Base-by-base conservation (phyloP, 306 rosid species). In the Pueraria montana region DNA sequence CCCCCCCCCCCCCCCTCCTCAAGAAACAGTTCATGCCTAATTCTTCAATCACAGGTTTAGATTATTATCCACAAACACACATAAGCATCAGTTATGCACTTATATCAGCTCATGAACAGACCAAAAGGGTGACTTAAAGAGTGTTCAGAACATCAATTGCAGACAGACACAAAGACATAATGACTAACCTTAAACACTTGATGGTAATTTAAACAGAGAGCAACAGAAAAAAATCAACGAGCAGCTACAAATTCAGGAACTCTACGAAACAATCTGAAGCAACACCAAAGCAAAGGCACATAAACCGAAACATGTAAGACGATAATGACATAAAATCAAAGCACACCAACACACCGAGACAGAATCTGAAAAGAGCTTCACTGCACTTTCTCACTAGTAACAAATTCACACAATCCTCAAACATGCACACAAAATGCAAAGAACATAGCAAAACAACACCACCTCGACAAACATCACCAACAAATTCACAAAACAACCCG, bases 181-280 rank as follows among this genome's bases (percentile, higher is more conserved):
- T 16, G 20, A 42, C 67, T 82, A 73, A 82, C 43, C 80, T 65
- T 12, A 1, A 38, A 38, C 17, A 46, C 14, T 14, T 2, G 14
- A 18, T 12, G 40, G 20, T 34, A 64, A 74, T 24, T 63, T 46
- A 62, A 62, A 38, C 62, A 38, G 40, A 34, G 13, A 80, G 55
- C 0, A 11, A 8, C 43, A 38, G 2, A 9, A 34, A 38, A 62
- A 71, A 85, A 65, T 70, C 70, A 72, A 56, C 14, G 4, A 65
- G 50, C 70, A 67, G 17, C 38, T 77, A 23, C 32, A 42, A 61
- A 84, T 32, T 55, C 14, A 78, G 48, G 32, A 32, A 65, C 16
- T 77, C 17, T 21, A 64, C 4, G 4, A 46, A 74, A 74, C 56
- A 71, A 61, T 52, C 79, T 34, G 30, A 61, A 81, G 55, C 56